Evolutionary conservation across 23 red algal genomes (phyloP), one percentile per base, ranked within the genome.

Genomic region (Gracilaria caudata): DNA sequence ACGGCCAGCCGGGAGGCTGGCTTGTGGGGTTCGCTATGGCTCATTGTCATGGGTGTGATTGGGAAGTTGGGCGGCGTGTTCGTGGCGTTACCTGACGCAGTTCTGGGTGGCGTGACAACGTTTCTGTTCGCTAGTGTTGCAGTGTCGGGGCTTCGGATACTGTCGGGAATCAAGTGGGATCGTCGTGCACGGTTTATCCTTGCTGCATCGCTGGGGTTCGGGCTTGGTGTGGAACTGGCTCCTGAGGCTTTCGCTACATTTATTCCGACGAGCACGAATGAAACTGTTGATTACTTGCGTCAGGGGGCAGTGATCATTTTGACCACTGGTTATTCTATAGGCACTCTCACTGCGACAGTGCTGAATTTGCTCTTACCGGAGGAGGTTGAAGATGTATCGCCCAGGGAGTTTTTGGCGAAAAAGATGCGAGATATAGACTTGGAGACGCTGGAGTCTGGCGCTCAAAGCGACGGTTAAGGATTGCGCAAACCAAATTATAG

Each of bases 91-190:
- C 93, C 93, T 14, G 93, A 95, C 57, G 86, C 93, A 6, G 78
- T 91, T 0, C 56, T 95, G 1, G 93, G 93, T 25, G 93, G 93
- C 1, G 90, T 95, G 61, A 91, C 93, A 30, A 90, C 85, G 17
- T 95, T 95, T 60, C 57, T 95, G 45, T 95, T 95, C 90, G 93
- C 86, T 32, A 91, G 81, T 47, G 93, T 95, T 16, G 84, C 83
- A 21, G 88, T 87, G n/a, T 84, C 83, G 17, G 93, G 93, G 5
- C 25, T 95, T 13, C 58, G 93, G 19, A 95, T 95, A 34, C 66
- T 95, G 45, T 36, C 84, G 20, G 37, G 82, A 14, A 30, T 95
- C 35, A 7, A 49, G 17, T 95, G 93, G 93, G 41, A 82, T 23
- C 87, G 93, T 44, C 53, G 93, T 9, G 57, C 77, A 17, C 32